A percentile compares a stretch with the other conserved stretches of the same genome.
Evolutionary conservation across 805 yeast genomes (phyloP).

Genomic region (Metschnikowia proteae): DNA sequence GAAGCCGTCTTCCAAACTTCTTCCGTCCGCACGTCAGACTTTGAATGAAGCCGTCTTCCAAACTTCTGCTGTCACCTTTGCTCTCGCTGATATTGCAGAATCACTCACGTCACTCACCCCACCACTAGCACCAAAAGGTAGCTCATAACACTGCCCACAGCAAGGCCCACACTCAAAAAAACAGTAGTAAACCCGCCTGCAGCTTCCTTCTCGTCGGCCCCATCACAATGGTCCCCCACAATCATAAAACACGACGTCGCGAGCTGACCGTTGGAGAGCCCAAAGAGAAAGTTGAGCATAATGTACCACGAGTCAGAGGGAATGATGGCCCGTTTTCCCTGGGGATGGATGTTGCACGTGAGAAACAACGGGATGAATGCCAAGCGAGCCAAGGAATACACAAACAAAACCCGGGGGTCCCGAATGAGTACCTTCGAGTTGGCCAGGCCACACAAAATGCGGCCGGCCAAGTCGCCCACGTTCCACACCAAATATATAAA

Average conservation of each 20-base stretch:
- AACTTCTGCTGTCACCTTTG: no score
- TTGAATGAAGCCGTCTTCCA: no score
- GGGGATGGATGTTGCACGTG: slow-evolving; percentile 55
- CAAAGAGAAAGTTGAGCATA: slow-evolving; percentile 69
- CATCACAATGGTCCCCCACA: slow-evolving; percentile 56
- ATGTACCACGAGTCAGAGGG: slow-evolving; percentile 66
- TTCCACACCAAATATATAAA: slow-evolving; percentile 84
- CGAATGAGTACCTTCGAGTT: slow-evolving; percentile 29
- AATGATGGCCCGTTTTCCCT: slow-evolving; percentile 31
- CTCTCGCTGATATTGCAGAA: no score
- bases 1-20: no score
- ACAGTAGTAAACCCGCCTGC: slow-evolving; percentile 93
- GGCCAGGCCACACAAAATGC: slow-evolving; percentile 58
- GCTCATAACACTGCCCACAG: slow-evolving; percentile 74
- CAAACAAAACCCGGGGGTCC: slow-evolving; percentile 43
- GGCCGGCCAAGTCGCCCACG: slow-evolving; percentile 77
- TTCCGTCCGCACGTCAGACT: no score
- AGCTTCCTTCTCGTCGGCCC: slow-evolving; percentile 73
- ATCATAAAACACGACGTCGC: slow-evolving; percentile 77
- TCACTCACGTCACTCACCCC: slow-evolving; percentile 10
- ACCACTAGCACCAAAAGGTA: slow-evolving; percentile 53
- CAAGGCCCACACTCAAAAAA: slow-evolving; percentile 71
- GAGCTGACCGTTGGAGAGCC: slow-evolving; percentile 83
- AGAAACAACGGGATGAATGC: slow-evolving; percentile 69
- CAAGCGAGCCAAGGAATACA: slow-evolving; percentile 54